Percentiles rank a stretch among this genome's conserved stretches.
Conservation (phyloP, 2,329 filamentous ascomycete species). For the Hypoxylon sp. region DNA sequence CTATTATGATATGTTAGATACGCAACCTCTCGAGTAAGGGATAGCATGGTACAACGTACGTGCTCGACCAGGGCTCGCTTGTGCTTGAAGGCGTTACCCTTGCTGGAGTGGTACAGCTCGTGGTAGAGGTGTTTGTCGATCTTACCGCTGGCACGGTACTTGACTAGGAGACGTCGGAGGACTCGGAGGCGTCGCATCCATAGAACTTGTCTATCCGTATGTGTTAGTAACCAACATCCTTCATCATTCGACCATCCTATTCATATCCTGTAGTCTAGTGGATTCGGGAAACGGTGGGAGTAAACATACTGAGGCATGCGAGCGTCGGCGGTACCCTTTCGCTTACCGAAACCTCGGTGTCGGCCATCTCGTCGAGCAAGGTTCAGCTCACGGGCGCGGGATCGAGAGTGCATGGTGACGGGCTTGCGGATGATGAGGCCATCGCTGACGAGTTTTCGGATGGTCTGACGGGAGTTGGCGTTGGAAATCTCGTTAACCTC, state of each 20-base stretch:
- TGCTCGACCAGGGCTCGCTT: slow-evolving; percentile 99
- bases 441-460: slow-evolving; percentile 99
- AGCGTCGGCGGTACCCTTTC: slow-evolving; percentile 99
- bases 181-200: slow-evolving; percentile 99
- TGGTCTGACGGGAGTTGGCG: slow-evolving; percentile 99
- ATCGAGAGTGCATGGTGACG: slow-evolving; percentile 99
- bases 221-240: slow-evolving; percentile 20
- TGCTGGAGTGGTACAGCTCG: slow-evolving; percentile 99
- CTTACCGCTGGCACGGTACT: slow-evolving; percentile 99
- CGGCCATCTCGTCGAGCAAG: slow-evolving; percentile 94
- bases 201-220: slow-evolving; percentile 82
- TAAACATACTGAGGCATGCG: slow-evolving; percentile 93
- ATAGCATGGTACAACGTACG: slow-evolving; percentile 75
- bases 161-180: slow-evolving; percentile 98
- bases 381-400: slow-evolving; percentile 94
- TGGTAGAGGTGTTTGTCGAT: slow-evolving; percentile 99
- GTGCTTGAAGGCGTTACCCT: slow-evolving; percentile 99
- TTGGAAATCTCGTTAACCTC: slow-evolving; percentile 99
- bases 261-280: background rate
- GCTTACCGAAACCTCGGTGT: slow-evolving; percentile 99
- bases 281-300: background rate
- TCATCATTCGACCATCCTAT: background rate
- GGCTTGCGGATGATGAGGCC: slow-evolving; percentile 99
- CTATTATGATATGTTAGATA: slow-evolving; percentile 65
- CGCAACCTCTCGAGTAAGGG: background rate